Evolutionary conservation across 2,329 filamentous ascomycete species (phyloP).

Genomic region (Fusarium poae): DNA sequence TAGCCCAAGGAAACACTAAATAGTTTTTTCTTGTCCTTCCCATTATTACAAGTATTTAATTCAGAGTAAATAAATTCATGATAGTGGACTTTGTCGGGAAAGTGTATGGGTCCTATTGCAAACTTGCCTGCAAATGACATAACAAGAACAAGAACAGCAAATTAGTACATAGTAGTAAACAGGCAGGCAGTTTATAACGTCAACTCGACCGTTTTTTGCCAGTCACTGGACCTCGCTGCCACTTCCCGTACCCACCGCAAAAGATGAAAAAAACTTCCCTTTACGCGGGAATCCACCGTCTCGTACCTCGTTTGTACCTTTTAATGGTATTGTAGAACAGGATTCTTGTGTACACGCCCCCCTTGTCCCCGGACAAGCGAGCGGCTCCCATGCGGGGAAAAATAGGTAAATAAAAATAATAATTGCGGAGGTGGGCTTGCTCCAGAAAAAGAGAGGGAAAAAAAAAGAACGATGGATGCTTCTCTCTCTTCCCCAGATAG

Average conservation of each 20-base stretch:
- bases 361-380: slow-evolving; percentile 36
- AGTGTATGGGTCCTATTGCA: slow-evolving; percentile 32
- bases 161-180: too few species aligned
- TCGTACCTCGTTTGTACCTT: slow-evolving; percentile 11
- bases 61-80: slow-evolving; percentile 28
- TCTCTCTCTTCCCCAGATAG: slow-evolving; percentile 34
- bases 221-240: slow-evolving; percentile 14
- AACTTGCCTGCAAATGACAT: slow-evolving; percentile 36
- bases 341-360: slow-evolving; percentile 25
- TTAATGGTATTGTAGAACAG: slow-evolving; percentile 3
- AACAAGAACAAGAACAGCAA: slow-evolving; percentile 24
- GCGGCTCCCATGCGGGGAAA: slow-evolving; percentile 46
- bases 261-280: slow-evolving; percentile 22
- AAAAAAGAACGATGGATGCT: slow-evolving; percentile 7
- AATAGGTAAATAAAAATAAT: slow-evolving; percentile 16
- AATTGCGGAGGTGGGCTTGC: slow-evolving; percentile 44
- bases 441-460: slow-evolving; percentile 16
- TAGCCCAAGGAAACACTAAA: slow-evolving; percentile 22
- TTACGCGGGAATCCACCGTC: slow-evolving; percentile 36
- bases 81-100: slow-evolving; percentile 27
- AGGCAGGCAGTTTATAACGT: slow-evolving; percentile 4
- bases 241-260: slow-evolving; percentile 30
- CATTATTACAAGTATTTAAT: background rate
- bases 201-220: slow-evolving; percentile 5
- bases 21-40: background rate